Base-by-base conservation (phyloP, 306 rosid species). In the Gynostemma pentaphyllum region DNA sequence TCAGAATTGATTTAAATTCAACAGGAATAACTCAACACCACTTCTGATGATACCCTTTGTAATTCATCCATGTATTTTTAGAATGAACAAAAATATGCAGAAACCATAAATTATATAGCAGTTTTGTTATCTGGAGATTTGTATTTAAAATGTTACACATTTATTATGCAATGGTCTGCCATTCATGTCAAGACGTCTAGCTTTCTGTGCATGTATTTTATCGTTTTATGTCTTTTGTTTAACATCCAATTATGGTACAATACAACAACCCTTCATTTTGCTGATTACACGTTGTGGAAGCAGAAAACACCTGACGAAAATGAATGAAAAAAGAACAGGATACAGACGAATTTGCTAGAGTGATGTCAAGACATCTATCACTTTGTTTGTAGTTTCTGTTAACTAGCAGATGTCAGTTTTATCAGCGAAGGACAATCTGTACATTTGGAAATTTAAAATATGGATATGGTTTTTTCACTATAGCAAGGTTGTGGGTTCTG, bases 1-100 rank as follows among this genome's bases (percentile, higher is more conserved):
- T 75, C 79, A 80, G 77, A 80, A 85, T 85, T 83, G 82, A 85
- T 91, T 88, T 82, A 73, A 87, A 83, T 80, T 87, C 60, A 75
- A 80, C 40, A 60, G 37, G 48, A 85, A 76, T 86, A 86, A 81
- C 85, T 86, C 85, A 86, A 82, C 87, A 87, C 82, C 83, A 79
- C 45, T 87, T 78, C 75, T 87, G 76, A 78, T 69, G 54, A 46
- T 72, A 74, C 53, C 70, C 78, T 62, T 65, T 64, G 55, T 66
- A 36, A 21, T 24, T 66, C 62, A 15, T 41, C 48, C n/a, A 45
- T 64, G 18, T 27, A 7, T 61, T 40, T 45, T 26, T 1, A 4
- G 24, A 16, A 9, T 40, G 24, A 23, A 61, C 24, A 39, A 29
- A 61, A 61, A 61, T 30, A 40, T 41, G 49, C 37, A 61, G 36